Evolutionary conservation across 2,329 filamentous ascomycete species (phyloP).

Genomic region (Trichoderma cornu-damae): DNA sequence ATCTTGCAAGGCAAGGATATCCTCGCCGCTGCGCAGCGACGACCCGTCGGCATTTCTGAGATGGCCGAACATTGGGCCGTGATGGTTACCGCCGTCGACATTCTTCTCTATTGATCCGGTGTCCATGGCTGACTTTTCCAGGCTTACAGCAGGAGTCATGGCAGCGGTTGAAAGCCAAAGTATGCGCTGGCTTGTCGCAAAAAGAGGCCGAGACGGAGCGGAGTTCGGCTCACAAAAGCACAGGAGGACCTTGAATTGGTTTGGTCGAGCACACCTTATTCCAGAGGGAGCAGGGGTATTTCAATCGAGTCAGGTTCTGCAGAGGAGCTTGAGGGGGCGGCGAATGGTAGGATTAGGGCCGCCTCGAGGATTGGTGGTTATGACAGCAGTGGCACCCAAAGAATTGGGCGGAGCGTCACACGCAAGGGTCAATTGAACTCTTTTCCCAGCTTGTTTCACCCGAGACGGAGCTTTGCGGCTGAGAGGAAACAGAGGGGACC

Average conservation of each 20-base stretch:
- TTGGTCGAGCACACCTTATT: not conserved
- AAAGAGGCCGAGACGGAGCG: not conserved
- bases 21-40: slow-evolving; percentile 32
- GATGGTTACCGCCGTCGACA: not conserved
- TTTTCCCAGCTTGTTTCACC: not conserved
- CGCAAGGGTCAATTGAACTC: not conserved
- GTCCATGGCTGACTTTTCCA: slow-evolving; percentile 14
- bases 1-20: slow-evolving; percentile 53
- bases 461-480: not conserved
- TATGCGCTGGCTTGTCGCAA: not conserved
- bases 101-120: slow-evolving; percentile 20
- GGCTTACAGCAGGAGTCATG: slow-evolving; percentile 1
- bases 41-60: slow-evolving; percentile 21
- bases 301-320: not conserved
- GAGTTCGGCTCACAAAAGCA: slow-evolving; percentile 8
- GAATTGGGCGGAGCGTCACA: slow-evolving; percentile 2
- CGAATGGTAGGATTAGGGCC: not conserved
- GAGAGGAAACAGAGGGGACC: not conserved
- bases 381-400: not conserved
- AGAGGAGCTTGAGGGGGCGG: not conserved
- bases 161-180: not conserved
- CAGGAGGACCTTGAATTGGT: not conserved
- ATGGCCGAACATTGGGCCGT: slow-evolving; percentile 6
- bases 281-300: not conserved
- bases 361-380: not conserved